Percentiles rank a stretch among this genome's conserved stretches.
phyloP scores from a whole-genome alignment of 2,329 filamentous ascomycete species.

The Xylaria sp. region DNA sequence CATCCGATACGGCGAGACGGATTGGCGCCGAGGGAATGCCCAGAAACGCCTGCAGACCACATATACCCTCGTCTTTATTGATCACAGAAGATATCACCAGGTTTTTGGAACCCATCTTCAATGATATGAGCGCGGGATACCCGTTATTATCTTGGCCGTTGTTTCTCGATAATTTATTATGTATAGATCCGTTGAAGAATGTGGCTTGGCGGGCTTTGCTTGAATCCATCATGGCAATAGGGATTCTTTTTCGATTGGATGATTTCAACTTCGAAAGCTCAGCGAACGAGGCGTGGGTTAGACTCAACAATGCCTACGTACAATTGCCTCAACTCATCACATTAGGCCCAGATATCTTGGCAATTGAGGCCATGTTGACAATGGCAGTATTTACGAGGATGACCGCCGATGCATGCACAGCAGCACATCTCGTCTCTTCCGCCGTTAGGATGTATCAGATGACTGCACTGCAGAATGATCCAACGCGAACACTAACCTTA shows the following conservation, averaged over 20 bases:
- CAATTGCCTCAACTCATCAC: conserved; percentile 13
- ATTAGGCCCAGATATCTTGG: conserved; percentile 12
- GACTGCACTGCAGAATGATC: conserved; percentile 5
- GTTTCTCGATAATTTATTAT: conserved; percentile 6
- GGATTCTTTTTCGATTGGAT: conserved; percentile 13
- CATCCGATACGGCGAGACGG: not conserved
- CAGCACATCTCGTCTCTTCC: conserved; percentile 22
- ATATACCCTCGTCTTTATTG: not conserved
- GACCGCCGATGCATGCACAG: conserved; percentile 11
- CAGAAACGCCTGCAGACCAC: not conserved
- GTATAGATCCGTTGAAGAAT: conserved; percentile 1
- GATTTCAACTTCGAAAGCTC: not conserved
- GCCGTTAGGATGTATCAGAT: conserved; percentile 19
- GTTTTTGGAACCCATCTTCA: conserved; percentile 23
- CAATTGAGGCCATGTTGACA: conserved; percentile 20
- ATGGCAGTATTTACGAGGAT: conserved; percentile 28
- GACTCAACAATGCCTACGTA: conserved; percentile 13
- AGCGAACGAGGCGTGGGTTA: conserved; percentile 3
- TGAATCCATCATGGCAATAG: conserved; percentile 22
- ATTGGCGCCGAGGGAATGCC: not conserved
- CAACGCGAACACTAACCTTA: not conserved
- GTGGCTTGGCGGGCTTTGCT: conserved; percentile 12
- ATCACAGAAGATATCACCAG: conserved; percentile 3
- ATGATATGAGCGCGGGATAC: conserved; percentile 16
- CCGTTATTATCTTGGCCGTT: conserved; percentile 18